Evolutionary conservation across 441 rosid genomes (phyloP).

Genomic region (Corymbia citriodora): DNA sequence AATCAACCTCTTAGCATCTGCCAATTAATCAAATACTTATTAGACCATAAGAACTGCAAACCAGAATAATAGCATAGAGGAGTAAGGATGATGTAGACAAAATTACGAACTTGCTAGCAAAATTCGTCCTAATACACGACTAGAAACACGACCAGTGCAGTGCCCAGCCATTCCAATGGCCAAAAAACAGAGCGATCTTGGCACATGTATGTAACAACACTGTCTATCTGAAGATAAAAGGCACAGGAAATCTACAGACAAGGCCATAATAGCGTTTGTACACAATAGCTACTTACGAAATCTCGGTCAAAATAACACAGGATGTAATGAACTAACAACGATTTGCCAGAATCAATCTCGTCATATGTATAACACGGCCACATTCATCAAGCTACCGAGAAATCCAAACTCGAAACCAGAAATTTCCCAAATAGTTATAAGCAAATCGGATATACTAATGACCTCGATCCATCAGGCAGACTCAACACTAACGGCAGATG

Average conservation of each 20-base stretch:
- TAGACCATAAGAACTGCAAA: background rate
- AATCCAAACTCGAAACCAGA: background rate
- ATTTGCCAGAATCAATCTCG: background rate
- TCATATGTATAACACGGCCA: background rate
- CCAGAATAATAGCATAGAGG: background rate
- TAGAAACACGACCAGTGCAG: background rate
- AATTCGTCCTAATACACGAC: background rate
- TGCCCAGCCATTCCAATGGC: background rate
- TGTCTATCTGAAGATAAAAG: background rate
- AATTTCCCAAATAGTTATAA: background rate
- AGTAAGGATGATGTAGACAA: background rate
- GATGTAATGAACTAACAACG: background rate
- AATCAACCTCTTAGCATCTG: background rate
- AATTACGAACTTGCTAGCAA: background rate
- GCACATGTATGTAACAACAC: background rate
- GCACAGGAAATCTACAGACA: background rate
- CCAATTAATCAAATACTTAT: background rate
- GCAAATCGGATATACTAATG: background rate
- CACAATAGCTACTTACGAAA: background rate
- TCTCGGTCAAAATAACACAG: background rate
- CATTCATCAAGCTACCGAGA: background rate
- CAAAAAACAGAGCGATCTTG: background rate
- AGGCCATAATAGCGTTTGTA: too few species aligned
- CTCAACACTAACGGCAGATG: background rate
- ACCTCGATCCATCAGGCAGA: background rate